Conservation (phyloP, 805 yeast species). For the Candida berthetii region DNA sequence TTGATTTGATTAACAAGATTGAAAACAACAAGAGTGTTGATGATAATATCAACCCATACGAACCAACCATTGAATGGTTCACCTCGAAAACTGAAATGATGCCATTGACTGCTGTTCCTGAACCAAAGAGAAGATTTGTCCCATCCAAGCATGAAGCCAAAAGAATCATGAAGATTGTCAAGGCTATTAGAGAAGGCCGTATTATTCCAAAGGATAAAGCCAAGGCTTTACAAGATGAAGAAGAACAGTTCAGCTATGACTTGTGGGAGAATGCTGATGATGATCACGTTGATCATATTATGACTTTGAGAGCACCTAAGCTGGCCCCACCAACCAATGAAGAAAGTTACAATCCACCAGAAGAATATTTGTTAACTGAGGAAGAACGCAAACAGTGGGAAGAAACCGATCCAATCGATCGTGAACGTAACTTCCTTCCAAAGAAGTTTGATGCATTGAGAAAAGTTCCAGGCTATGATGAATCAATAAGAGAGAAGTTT, state of each 20-base stretch:
- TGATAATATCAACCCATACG: slow-evolving; percentile 79
- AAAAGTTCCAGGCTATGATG: slow-evolving; percentile 89
- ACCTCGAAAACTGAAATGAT: slow-evolving; percentile 75
- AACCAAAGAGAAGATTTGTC: slow-evolving; percentile 94
- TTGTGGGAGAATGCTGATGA: slow-evolving; percentile 77
- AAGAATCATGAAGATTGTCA: slow-evolving; percentile 91
- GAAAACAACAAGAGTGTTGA: slow-evolving; percentile 83
- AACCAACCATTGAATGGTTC: slow-evolving; percentile 94
- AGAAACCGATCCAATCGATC: slow-evolving; percentile 63
- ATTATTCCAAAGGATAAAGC: slow-evolving; percentile 68
- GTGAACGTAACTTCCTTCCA: slow-evolving; percentile 77
- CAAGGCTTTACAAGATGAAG: slow-evolving; percentile 42
- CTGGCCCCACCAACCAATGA: slow-evolving; percentile 94
- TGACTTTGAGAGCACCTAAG: slow-evolving; percentile 94
- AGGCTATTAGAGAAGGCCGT: slow-evolving; percentile 94
- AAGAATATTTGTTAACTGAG: slow-evolving; percentile 76
- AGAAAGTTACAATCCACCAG: slow-evolving; percentile 97
- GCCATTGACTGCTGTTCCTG: slow-evolving; percentile 93
- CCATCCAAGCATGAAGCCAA: slow-evolving; percentile 97
- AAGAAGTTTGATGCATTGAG: slow-evolving; percentile 77
- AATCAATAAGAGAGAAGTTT: slow-evolving; percentile 81
- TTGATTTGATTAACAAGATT: slow-evolving; percentile 80
- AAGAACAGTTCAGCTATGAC: slow-evolving; percentile 57
- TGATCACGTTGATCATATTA: slow-evolving; percentile 65
- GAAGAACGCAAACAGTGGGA: slow-evolving; percentile 75